A percentile compares a stretch with the other conserved stretches of the same genome.
phyloP scores from a whole-genome alignment of 2,329 filamentous ascomycete species.

The Thermochaetoides dissita region DNA sequence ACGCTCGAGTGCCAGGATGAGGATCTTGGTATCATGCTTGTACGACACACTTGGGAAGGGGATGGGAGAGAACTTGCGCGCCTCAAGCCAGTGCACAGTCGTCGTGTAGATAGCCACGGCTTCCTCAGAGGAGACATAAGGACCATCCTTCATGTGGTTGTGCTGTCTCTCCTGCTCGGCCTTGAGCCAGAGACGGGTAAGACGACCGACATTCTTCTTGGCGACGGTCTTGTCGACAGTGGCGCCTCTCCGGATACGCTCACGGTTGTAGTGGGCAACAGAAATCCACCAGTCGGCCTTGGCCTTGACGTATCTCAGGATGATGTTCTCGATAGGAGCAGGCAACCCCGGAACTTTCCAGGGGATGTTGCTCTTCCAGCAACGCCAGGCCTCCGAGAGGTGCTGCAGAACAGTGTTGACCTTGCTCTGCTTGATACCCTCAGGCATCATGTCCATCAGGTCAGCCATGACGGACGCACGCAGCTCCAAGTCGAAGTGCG shows the following conservation, averaged over 20 bases:
- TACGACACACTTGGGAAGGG: constrained; percentile 98
- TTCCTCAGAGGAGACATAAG: constrained; percentile 95
- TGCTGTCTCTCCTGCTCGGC: constrained; percentile 96
- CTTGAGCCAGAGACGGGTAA: constrained; percentile 94
- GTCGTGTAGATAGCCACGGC: constrained; percentile 98
- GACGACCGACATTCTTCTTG: constrained; percentile 93
- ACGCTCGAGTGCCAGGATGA: constrained; percentile 87
- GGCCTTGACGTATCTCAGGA: constrained; percentile 94
- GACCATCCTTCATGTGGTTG: constrained; percentile 98
- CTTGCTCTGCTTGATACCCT: constrained; percentile 98
- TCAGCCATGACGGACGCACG: constrained; percentile 98
- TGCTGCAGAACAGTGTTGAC: constrained; percentile 96
- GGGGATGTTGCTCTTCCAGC: constrained; percentile 99
- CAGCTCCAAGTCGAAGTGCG: constrained; percentile 93
- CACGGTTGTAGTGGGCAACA: constrained; percentile 95
- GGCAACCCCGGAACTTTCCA: constrained; percentile 98
- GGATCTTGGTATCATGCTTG: constrained; percentile 98
- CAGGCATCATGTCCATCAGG: constrained; percentile 99
- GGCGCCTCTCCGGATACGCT: constrained; percentile 87
- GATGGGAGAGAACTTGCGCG: constrained; percentile 94
- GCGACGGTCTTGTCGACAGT: constrained; percentile 98
- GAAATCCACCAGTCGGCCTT: constrained; percentile 99
- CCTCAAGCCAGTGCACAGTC: constrained; percentile 97
- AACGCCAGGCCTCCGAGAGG: constrained; percentile 94
- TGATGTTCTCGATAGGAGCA: constrained; percentile 96